Base-by-base conservation (phyloP, 1,139 yeast genomes). In the Lodderomyces oxycetoniae region DNA sequence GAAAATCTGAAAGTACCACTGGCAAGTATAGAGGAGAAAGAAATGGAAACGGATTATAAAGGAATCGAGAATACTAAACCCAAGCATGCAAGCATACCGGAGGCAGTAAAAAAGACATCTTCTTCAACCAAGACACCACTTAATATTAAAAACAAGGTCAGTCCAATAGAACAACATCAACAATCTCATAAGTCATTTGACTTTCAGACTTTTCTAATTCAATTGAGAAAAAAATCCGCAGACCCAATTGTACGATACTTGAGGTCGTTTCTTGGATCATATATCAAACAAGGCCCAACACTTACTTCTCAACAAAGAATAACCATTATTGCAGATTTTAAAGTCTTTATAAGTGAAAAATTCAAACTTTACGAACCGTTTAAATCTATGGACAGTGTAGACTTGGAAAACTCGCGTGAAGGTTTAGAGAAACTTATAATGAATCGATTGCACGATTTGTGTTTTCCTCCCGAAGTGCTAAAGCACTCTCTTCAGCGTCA, bases 361-460 rank as follows among this genome's bases (percentile, higher is more conserved):
- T 77, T 87, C 61, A 48, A 59, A 4, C 56, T 68, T 8, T 81
- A 69, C 47, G 85, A 83, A 43, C 97, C 96, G 0, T 91, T 89
- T 55, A 70, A 75, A 21, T 64, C 76, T 2, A 72, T 88, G 69
- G 76, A 62, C 33, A 69, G 74, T 15, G 74, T 67, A 3, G 70
- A 70, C 22, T 62, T 83, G 39, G 79, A 73, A 30, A 89, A 89
- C 50, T 82, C 95, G 2, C 63, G 82, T 43, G 96, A 88, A 50
- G 98, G 98, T 0, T 70, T 91, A 53, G 99, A 93, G 56, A 93
- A 93, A 53, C 68, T 93, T 27, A 68, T 93, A 7, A 87, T 89
- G 95, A 89, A 91, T 41, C 68, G 96, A 45, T 59, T 93, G 4
- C 89, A 88, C 53, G 68, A 69, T 2, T 76, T 74, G 37, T 83